phyloP scores from a whole-genome alignment of 192 early-diverging fungal genomes.

The Backusella sp. region DNA sequence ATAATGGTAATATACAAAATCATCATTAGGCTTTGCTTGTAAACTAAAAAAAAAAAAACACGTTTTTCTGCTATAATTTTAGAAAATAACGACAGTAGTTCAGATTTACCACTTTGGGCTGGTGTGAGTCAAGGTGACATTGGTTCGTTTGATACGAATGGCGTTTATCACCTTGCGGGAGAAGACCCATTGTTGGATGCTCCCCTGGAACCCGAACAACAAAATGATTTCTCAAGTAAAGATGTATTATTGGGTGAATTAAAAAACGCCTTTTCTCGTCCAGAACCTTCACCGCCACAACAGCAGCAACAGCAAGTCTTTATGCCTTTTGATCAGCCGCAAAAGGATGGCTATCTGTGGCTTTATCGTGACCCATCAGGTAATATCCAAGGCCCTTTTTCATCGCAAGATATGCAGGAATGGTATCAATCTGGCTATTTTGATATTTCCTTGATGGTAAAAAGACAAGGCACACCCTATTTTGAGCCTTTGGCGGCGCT shows the following conservation, averaged over 20 bases:
- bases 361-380: constrained; percentile 83
- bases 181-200: neutral
- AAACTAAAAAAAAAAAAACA: neutral
- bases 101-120: neutral
- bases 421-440: constrained; percentile 93
- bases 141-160: constrained; percentile 12
- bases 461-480: constrained; percentile 65
- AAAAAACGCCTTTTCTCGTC: neutral
- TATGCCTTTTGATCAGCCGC: neutral
- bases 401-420: constrained; percentile 88
- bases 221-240: neutral
- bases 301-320: neutral
- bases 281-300: neutral
- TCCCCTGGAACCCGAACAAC: neutral
- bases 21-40: neutral
- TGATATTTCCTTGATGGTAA: constrained; percentile 73
- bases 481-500: constrained; percentile 83
- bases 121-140: neutral
- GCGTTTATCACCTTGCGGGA: neutral
- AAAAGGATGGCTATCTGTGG: constrained; percentile 55
- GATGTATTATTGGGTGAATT: neutral
- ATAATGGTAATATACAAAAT: neutral
- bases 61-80: neutral
- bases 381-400: constrained; percentile 90
- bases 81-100: neutral